A percentile compares a stretch with the other conserved stretches of the same genome.
Conservation (phyloP, 345 rosid genomes). For the Reutealis trisperma region DNA sequence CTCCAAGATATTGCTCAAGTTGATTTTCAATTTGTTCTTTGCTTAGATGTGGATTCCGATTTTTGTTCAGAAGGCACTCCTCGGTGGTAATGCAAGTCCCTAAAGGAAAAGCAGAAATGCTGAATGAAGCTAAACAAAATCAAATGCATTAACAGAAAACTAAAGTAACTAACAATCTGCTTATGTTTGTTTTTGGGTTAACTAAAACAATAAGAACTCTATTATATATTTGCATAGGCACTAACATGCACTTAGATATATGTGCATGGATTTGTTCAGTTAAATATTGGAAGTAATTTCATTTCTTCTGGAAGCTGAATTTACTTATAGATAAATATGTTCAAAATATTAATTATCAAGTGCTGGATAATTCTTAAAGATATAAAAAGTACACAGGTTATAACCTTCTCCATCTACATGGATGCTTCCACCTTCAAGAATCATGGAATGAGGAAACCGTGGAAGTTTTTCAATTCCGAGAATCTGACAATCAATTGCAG, state of each 20-base stretch:
- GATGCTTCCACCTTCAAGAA: slow-evolving; percentile 99
- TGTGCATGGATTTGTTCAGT: not conserved
- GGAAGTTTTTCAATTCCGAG: slow-evolving; percentile 69
- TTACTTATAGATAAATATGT: not conserved
- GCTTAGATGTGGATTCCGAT: slow-evolving; percentile 73
- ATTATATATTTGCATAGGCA: not conserved
- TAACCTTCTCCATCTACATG: slow-evolving; percentile 98
- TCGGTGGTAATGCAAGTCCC: slow-evolving; percentile 93
- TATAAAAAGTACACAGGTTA: not conserved
- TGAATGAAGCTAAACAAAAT: slow-evolving; percentile 8
- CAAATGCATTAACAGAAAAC: not conserved
- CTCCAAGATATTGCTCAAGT: slow-evolving; percentile 74
- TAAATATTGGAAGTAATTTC: not conserved
- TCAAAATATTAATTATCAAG: not conserved
- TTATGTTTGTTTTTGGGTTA: not conserved
- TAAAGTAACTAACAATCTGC: not conserved
- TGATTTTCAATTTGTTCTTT: slow-evolving; percentile 79
- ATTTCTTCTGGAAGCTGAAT: not conserved
- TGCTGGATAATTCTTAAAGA: not conserved
- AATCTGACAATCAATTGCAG: slow-evolving; percentile 49
- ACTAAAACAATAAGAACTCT: not conserved
- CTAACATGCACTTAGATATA: not conserved
- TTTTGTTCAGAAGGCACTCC: slow-evolving; percentile 89
- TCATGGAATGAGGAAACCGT: slow-evolving; percentile 61
- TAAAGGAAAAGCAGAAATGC: slow-evolving; percentile 28